Evolutionary conservation across 768 basidiomycete species (phyloP).

Genomic region (Zangia roseola): DNA sequence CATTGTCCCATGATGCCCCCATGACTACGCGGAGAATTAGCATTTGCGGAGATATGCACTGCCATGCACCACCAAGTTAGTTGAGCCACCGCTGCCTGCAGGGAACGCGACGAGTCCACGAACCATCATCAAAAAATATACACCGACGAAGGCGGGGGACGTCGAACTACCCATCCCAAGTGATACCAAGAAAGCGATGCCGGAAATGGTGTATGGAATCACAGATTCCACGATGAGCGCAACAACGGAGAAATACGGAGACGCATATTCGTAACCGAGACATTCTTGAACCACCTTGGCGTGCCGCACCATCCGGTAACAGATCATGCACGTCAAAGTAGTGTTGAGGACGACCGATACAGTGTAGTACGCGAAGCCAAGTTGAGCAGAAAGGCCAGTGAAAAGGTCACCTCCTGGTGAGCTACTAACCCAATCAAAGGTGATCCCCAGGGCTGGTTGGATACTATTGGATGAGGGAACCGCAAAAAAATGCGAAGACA

Average conservation of each 20-base stretch:
- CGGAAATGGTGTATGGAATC: slow-evolving; percentile 11
- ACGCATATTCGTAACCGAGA: slow-evolving; percentile 3
- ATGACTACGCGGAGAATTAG: slow-evolving; percentile 9
- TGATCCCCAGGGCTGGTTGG: slow-evolving; percentile 1
- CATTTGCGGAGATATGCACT: slow-evolving; percentile 12
- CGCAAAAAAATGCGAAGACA: neutral
- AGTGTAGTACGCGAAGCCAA: slow-evolving; percentile 4
- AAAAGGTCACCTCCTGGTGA: neutral
- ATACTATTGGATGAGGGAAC: neutral
- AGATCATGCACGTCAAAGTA: slow-evolving; percentile 6
- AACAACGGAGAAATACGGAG: slow-evolving; percentile 2
- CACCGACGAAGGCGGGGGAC: neutral
- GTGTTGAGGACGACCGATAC: slow-evolving; percentile 1
- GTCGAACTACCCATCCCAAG: neutral
- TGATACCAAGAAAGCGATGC: slow-evolving; percentile 5
- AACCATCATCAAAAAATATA: slow-evolving; percentile 8
- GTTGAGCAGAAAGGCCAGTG: neutral
- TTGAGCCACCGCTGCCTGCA: neutral
- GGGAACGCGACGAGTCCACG: neutral
- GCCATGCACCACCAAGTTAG: neutral
- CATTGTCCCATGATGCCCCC: neutral
- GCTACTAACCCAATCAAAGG: neutral
- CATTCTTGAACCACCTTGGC: neutral
- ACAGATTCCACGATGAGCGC: slow-evolving; percentile 11
- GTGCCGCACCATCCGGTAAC: slow-evolving; percentile 1